Conservation (phyloP, 1,284 basidiomycete genomes). For the Laetiporus sulphureus region DNA sequence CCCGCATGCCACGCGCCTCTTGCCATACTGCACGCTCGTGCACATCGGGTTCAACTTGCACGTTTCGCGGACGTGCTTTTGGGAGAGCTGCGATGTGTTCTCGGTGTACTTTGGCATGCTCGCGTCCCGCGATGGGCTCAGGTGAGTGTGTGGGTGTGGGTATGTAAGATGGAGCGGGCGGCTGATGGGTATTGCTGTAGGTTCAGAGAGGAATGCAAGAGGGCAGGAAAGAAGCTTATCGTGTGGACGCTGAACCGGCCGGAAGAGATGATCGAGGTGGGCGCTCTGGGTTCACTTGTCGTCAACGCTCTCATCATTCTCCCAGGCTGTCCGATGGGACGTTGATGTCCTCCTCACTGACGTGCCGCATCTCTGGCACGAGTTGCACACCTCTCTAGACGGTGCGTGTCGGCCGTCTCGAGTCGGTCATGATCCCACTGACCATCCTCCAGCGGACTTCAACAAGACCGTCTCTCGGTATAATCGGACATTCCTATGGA, state of each 20-base stretch:
- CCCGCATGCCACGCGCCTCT: constrained; percentile 59
- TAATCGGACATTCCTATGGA: constrained; percentile 72
- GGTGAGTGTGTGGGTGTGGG: constrained; percentile 38
- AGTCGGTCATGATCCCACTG: too few species aligned
- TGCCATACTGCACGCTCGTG: constrained; percentile 82
- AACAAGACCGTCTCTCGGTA: constrained; percentile 53
- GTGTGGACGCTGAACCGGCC: constrained; percentile 97
- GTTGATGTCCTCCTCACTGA: constrained; percentile 92
- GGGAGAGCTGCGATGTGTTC: constrained; percentile 84
- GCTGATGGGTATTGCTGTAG: constrained; percentile 22
- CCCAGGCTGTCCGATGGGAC: constrained; percentile 85
- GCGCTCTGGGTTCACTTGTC: background rate
- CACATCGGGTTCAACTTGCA: constrained; percentile 74
- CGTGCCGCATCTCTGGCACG: constrained; percentile 70
- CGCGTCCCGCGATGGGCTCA: constrained; percentile 63
- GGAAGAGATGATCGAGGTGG: constrained; percentile 90
- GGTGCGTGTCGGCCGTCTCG: constrained; percentile 34
- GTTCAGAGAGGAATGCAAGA: constrained; percentile 77
- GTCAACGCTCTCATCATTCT: background rate
- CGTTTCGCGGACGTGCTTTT: constrained; percentile 84
- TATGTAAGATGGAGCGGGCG: background rate
- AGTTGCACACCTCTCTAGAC: constrained; percentile 59
- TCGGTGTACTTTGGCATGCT: constrained; percentile 78
- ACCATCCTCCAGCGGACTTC: constrained; percentile 48
- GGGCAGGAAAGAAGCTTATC: constrained; percentile 82